Evolutionary conservation across 805 yeast species (phyloP), one percentile per base, ranked within the genome.

Genomic region (Sporopachydermia quercuum): DNA sequence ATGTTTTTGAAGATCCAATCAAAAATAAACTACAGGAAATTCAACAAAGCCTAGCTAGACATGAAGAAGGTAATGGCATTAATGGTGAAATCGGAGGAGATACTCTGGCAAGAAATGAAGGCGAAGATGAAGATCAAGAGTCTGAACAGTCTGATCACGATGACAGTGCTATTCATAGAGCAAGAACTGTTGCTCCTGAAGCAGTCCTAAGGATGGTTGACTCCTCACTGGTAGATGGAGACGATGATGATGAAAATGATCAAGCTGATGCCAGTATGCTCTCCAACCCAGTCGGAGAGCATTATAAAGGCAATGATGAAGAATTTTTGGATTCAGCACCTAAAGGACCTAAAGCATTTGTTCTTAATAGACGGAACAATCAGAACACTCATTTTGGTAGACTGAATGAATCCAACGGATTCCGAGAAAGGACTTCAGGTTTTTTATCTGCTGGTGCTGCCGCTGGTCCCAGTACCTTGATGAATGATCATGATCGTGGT

Each of bases 181-280:
- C 14, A 6, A 19, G 33, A 8, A 14, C 38, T 5, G 18, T 18
- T 5, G 38, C 6, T n/a, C 38, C 38, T 6, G 38, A 36, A 19
- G 18, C 38, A 16, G 55, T 59, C 16, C 47, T 59, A 39, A 42
- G 63, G 14, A 51, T 59, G 54, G 59, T 59, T 5, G 63, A 59
- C 39, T 50, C 52, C 13, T 53, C 60, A 18, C 47, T 59, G 4
- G 54, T 59, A 3, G 57, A 55, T 35, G 54, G 60, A 14, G 62
- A 62, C 3, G 58, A 55, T 19, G 37, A 15, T 8, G 8, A 8
- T 36, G n/a, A 16, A 36, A 36, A 36, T 5, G 36, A 34, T 8
- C 36, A 8, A 15, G n/a, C 8, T 8, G 33, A 23, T 11, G n/a
- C 33, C 33, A 11, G n/a, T 23, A 23, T 11, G 11, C 33, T 11